A percentile compares a stretch with the other conserved stretches of the same genome.
phyloP scores from a whole-genome alignment of 495 filamentous ascomycete species.

The Neurospora sp. region DNA sequence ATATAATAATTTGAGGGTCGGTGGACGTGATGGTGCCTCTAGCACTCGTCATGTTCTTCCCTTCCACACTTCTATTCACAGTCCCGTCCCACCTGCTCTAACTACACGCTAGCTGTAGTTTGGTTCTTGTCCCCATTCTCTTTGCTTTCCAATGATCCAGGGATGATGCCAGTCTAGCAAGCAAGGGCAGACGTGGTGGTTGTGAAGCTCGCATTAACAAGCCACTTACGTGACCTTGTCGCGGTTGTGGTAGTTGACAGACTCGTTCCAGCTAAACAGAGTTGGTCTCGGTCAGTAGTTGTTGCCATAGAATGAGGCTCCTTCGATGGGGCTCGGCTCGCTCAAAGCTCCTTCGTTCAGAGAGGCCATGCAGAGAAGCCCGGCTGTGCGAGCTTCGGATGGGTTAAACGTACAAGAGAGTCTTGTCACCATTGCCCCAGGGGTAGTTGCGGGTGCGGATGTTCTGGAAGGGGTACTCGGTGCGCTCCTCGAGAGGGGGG shows the following conservation, averaged over 20 bases:
- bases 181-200: neutral
- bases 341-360: neutral
- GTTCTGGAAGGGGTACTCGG: constrained; percentile 91
- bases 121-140: neutral
- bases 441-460: constrained; percentile 81
- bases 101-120: neutral
- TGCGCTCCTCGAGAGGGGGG: constrained; percentile 76
- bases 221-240: constrained; percentile 55
- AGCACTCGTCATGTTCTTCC: neutral
- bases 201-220: neutral
- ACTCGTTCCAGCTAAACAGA: constrained; percentile 74
- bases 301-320: neutral
- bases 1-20: neutral
- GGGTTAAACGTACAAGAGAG: constrained; percentile 31
- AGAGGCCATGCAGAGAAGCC: neutral
- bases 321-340: neutral
- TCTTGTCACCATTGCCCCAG: constrained; percentile 88
- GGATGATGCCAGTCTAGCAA: neutral
- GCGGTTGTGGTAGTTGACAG: constrained; percentile 93
- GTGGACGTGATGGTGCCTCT: neutral
- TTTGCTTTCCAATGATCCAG: neutral
- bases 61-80: neutral
- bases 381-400: neutral
- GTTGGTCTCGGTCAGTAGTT: neutral
- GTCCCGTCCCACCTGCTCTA: neutral